Percentiles rank a stretch among this genome's conserved stretches.
phyloP scores from a whole-genome alignment of 2,329 filamentous ascomycete species.

The Fusarium brachygibbosum region DNA sequence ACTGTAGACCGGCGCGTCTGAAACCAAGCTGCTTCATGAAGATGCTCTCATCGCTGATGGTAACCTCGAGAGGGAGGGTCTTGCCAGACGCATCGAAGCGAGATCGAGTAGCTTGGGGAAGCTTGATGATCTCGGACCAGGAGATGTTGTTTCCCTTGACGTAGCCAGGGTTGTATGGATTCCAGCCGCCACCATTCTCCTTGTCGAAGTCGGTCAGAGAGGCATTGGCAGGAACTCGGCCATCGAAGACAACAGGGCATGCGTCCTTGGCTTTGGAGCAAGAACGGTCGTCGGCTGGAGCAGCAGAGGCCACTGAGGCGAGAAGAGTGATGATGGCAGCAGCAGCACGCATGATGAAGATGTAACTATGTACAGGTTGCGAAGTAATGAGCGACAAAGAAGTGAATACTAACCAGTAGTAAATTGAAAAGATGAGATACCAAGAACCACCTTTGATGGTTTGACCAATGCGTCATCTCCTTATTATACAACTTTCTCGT shows the following conservation, averaged over 20 bases:
- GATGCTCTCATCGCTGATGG: slow-evolving; percentile 70
- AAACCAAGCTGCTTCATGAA: slow-evolving; percentile 72
- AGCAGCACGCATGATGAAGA: slow-evolving; percentile 35
- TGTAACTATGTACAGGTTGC: slow-evolving; percentile 16
- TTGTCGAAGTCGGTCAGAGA: slow-evolving; percentile 58
- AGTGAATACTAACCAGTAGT: slow-evolving; percentile 43
- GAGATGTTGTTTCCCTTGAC: slow-evolving; percentile 67
- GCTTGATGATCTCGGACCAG: slow-evolving; percentile 64
- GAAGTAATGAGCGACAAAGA: slow-evolving; percentile 18
- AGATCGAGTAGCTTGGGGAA: slow-evolving; percentile 58
- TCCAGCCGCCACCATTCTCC: slow-evolving; percentile 51
- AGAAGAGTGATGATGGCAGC: slow-evolving; percentile 34
- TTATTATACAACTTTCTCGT: slow-evolving; percentile 8
- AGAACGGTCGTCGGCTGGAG: slow-evolving; percentile 23
- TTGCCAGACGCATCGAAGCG: slow-evolving; percentile 54
- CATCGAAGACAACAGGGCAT: slow-evolving; percentile 60
- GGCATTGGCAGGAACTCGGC: slow-evolving; percentile 58
- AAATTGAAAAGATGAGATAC: slow-evolving; percentile 15
- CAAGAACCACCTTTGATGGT: neutral
- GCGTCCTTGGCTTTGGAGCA: slow-evolving; percentile 10
- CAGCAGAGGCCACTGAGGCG: slow-evolving; percentile 37
- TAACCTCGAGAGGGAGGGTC: slow-evolving; percentile 65
- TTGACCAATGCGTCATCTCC: neutral
- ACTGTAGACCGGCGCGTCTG: slow-evolving; percentile 61
- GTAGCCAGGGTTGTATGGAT: slow-evolving; percentile 64